Evolutionary conservation across 768 basidiomycete genomes (phyloP), one percentile per base, ranked within the genome.

Genomic region (Rhizopogon rudus): DNA sequence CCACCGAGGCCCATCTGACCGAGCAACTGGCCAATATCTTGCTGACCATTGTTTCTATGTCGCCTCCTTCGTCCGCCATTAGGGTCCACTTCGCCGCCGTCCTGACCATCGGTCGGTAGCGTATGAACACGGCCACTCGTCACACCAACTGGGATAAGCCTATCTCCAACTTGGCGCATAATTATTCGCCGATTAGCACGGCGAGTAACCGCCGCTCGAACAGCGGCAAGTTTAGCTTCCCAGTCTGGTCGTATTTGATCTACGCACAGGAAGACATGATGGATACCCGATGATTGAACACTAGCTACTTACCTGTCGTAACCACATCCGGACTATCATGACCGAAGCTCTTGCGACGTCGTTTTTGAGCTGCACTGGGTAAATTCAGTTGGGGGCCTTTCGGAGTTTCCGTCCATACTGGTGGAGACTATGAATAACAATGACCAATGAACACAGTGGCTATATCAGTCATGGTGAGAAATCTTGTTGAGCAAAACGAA

Each of bases 211-310:
- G 92, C 88, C 33, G 97, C 96, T 55, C 91, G 88, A 43, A 98
- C 93, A 39, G 93, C 87, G 45, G 92, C 93, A 40, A 98, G 73
- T 71, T 98, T 98, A 42, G 87, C 82, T 75, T 98, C 95, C 97
- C 97, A 98, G 69, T 98, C 96, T 1, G 97, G 96, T 52, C 94
- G 88, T 57, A 98, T 94, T 72, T 93, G 88, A 75, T 99, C 97
- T 96, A 37, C 42, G 60, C 52, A 17, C 51, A 55, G 54, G 37
- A 16, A 35, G 31, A 57, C 6, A 44, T 2, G 45, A 62, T 54
- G 52, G 44, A 54, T 59, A 46, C 28, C 35, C 17, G 28, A 57
- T 37, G 40, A 40, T 40, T 16, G n/a, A 41, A 14, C 33, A 56
- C 40, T 41, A 58, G 33, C 7, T 37, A 70, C 81, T 58, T 56